Evolutionary conservation across 768 basidiomycete genomes (phyloP), one percentile per base, ranked within the genome.

Genomic region (Amanita pallidorosea): DNA sequence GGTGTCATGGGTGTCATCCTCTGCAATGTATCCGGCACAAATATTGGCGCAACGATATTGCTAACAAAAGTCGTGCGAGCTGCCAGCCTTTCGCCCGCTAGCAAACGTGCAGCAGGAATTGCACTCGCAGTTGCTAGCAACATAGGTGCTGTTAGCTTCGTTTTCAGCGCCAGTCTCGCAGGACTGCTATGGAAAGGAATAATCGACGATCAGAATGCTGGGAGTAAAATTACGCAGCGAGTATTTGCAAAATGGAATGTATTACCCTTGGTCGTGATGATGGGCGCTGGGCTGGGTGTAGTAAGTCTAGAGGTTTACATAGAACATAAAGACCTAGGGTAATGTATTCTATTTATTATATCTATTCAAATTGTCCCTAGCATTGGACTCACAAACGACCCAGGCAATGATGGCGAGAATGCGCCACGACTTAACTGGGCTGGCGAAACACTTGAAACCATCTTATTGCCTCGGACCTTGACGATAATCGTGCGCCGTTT

Each of bases 1-100:
- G 85, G 85, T 34, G 68, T 84, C 18, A 66, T 89, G 34, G 77
- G 83, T 4, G 82, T 91, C 35, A 61, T 89, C 36, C 70, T 88
- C 20, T 91, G 88, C 63, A 89, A 91, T 58, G 67, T 89, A 46
- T 80, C 85, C 15, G 90, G 91, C 0, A 94, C 91, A 5, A 94
- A 94, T 66, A 94, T 94, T 49, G 90, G 90, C 34, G 86, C 88
- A 2, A 91, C 88, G 15, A 93, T 97, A 62, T 75, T 96, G 29
- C 77, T 94, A 13, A 86, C 89, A 27, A 83, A 92, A 55, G 75
- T 91, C 36, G 73, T 89, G 6, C 79, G 79, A 38, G 74, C 73
- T 1, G 72, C 79, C 1, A 59, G 62, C 18, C 64, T 76, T 4
- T 62, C 69, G 17, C 49, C 58, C 5, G 57, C 63, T 52, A 67